phyloP scores from a whole-genome alignment of 495 filamentous ascomycete genomes.

The Hyaloscypha finlandica region DNA sequence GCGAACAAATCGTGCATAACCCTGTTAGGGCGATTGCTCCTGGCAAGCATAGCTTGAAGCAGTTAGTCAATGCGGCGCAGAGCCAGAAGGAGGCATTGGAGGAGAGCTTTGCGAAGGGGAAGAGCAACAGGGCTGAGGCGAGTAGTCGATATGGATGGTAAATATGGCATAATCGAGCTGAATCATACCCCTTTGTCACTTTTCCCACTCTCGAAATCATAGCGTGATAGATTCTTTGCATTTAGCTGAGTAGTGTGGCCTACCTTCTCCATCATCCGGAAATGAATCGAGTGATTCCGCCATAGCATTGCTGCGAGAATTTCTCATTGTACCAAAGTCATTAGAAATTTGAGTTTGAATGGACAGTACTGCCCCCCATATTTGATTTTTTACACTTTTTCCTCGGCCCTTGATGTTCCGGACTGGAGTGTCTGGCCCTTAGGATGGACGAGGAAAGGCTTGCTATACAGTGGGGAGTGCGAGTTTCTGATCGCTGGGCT shows the following conservation, averaged over 20 bases:
- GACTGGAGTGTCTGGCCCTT: no score
- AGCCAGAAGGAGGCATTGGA: constrained; percentile 82
- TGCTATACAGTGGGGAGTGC: no score
- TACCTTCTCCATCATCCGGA: neutral
- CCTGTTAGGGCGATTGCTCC: constrained; percentile 82
- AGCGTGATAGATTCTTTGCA: neutral
- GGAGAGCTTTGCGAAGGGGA: constrained; percentile 80
- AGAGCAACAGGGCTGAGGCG: constrained; percentile 74
- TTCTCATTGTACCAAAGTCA: neutral
- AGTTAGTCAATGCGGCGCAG: constrained; percentile 79
- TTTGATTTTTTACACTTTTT: no score
- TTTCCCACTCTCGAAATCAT: neutral
- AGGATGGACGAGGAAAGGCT: no score
- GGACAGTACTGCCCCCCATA: no score
- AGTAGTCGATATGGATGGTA: constrained; percentile 84
- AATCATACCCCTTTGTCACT: constrained; percentile 1
- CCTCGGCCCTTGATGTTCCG: no score
- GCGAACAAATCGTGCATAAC: constrained; percentile 69
- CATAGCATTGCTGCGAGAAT: neutral
- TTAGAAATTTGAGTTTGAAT: neutral
- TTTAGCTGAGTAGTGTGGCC: no score
- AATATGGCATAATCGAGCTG: neutral
- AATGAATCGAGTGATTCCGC: neutral
- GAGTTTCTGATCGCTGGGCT: no score
- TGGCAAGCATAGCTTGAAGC: constrained; percentile 84